Evolutionary conservation across 2,329 filamentous ascomycete species (phyloP).

Genomic region (Phaeosphaeriaceae sp.): DNA sequence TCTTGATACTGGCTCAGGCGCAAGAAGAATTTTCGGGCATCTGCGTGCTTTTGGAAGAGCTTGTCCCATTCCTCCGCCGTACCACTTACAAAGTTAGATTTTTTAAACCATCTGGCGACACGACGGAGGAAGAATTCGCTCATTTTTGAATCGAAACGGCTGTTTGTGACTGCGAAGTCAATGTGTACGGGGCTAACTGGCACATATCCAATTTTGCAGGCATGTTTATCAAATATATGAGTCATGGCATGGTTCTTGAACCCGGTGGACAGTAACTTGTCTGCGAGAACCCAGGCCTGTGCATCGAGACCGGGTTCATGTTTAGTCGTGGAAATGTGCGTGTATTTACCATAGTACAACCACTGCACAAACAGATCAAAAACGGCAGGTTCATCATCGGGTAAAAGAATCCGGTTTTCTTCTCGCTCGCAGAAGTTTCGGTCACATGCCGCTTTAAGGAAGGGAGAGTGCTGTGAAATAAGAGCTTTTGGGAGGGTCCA

Average conservation of each 20-base stretch:
- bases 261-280: conserved; percentile 12
- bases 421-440: conserved; percentile 7
- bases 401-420: conserved; percentile 5
- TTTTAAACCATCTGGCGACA: not conserved
- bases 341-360: conserved; percentile 14
- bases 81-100: conserved; percentile 1
- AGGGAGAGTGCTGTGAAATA: conserved; percentile 7
- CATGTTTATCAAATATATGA: conserved; percentile 7
- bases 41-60: conserved; percentile 2
- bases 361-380: conserved; percentile 16
- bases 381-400: conserved; percentile 6
- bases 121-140: conserved; percentile 12
- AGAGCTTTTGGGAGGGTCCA: conserved; percentile 14
- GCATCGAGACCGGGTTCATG: conserved; percentile 4
- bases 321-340: too few species aligned
- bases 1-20: too few species aligned
- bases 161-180: conserved; percentile 11
- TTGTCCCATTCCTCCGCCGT: conserved; percentile 16
- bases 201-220: conserved; percentile 33
- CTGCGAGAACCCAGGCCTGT: conserved; percentile 17
- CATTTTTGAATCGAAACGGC: conserved; percentile 9
- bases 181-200: conserved; percentile 12
- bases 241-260: conserved; percentile 23
- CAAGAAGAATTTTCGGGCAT: too few species aligned
- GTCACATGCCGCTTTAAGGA: conserved; percentile 8